A percentile compares a stretch with the other conserved stretches of the same genome.
phyloP scores from a whole-genome alignment of 768 basidiomycete genomes.

The Coprinellus micaceus region DNA sequence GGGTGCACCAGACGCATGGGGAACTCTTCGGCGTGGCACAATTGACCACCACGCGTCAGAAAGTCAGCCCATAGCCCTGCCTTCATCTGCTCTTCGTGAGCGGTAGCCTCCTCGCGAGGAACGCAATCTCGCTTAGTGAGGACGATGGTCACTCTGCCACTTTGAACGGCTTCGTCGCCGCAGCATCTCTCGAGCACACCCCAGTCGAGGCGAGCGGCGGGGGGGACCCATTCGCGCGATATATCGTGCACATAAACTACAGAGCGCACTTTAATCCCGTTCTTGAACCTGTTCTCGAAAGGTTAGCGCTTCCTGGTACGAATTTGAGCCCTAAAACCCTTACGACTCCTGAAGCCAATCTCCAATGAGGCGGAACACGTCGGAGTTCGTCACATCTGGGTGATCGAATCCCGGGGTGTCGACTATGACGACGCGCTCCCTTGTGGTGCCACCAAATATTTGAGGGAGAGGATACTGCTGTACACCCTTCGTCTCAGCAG shows the following conservation, averaged over 20 bases:
- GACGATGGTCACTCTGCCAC: neutral
- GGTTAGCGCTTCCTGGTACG: neutral
- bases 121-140: neutral
- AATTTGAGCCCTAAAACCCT: neutral
- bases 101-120: too few relatives aligned
- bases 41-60: too few relatives aligned
- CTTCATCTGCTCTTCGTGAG: too few relatives aligned
- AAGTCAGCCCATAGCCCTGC: too few relatives aligned
- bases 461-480: too few relatives aligned
- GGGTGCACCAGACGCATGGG: too few relatives aligned
- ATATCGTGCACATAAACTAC: neutral
- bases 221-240: neutral
- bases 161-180: neutral
- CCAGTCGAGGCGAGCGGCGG: neutral
- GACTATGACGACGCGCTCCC: neutral
- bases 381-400: neutral
- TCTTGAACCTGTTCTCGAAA: neutral
- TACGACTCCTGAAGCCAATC: neutral
- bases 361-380: neutral
- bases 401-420: slow-evolving; percentile 5
- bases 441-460: neutral
- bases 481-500: neutral
- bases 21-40: too few relatives aligned
- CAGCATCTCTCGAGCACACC: neutral
- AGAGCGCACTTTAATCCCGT: neutral